These are phyloP conservation scores for Metarhizium rileyi DNA, from an alignment of 2,329 filamentous ascomycete species.

Conservation along the genomic window DNA sequence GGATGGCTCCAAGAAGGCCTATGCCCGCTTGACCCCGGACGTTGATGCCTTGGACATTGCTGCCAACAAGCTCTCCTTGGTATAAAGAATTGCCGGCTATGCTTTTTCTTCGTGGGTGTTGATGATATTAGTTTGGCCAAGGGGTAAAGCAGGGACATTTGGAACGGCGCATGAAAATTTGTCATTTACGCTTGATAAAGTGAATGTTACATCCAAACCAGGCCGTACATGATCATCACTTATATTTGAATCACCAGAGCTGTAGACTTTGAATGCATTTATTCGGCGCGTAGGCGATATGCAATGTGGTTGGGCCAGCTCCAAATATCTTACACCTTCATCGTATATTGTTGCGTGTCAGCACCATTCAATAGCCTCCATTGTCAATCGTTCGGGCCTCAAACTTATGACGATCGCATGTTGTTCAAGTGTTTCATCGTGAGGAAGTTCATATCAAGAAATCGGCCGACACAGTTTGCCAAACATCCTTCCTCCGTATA, in stretches of 20 bases:
- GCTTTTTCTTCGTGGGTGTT: conserved; percentile 20
- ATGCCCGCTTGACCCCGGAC: conserved; percentile 87
- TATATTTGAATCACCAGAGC: background rate
- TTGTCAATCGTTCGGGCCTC: background rate
- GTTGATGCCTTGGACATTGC: conserved; percentile 99
- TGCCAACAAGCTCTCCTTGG: conserved; percentile 95
- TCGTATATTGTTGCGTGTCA: background rate
- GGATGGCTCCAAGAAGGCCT: conserved; percentile 98
- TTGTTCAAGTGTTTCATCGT: conserved; percentile 78
- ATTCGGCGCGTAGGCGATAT: too few relatives aligned
- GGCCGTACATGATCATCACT: conserved; percentile 11
- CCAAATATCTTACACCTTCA: background rate
- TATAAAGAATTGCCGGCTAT: conserved; percentile 48
- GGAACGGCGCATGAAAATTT: conserved; percentile 26
- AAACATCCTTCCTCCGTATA: conserved; percentile 73
- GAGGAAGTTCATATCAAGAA: conserved; percentile 77
- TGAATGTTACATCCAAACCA: conserved; percentile 20
- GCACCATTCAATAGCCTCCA: background rate
- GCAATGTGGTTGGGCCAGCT: background rate
- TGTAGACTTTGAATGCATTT: background rate
- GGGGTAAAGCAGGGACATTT: conserved; percentile 27
- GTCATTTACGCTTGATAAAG: conserved; percentile 23
- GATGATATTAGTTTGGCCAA: conserved; percentile 31
- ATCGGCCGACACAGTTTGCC: conserved; percentile 87
- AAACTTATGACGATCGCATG: conserved; percentile 27